phyloP scores from a whole-genome alignment of 192 early-diverging fungal genomes.

The Coemansia brasiliensis region DNA sequence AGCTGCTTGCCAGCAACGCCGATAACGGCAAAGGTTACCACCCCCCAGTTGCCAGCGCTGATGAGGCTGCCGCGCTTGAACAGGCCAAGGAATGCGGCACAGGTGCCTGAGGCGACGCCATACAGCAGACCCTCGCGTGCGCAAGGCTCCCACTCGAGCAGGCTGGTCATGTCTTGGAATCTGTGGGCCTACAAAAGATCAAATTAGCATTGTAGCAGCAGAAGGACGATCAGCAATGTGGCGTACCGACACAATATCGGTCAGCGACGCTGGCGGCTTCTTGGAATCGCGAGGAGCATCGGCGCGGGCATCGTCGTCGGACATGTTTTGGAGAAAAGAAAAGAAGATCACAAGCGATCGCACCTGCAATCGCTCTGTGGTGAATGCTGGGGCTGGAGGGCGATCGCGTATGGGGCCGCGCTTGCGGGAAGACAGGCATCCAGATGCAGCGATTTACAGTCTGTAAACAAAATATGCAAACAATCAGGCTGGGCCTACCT shows the following conservation, averaged over 20 bases:
- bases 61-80: slow-evolving; percentile 28
- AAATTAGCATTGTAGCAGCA: neutral
- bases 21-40: slow-evolving; percentile 26
- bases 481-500: slow-evolving; percentile 6
- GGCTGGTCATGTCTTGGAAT: slow-evolving; percentile 16
- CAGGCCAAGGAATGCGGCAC: slow-evolving; percentile 34
- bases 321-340: neutral
- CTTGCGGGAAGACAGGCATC: neutral
- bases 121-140: slow-evolving; percentile 53
- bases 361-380: neutral
- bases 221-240: slow-evolving; percentile 1
- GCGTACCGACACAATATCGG: slow-evolving; percentile 36
- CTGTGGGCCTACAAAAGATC: slow-evolving; percentile 39
- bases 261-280: slow-evolving; percentile 19
- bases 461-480: slow-evolving; percentile 13
- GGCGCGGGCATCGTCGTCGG: slow-evolving; percentile 14
- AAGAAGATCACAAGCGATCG: slow-evolving; percentile 5
- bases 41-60: slow-evolving; percentile 48
- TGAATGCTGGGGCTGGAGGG: slow-evolving; percentile 4
- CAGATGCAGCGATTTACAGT: slow-evolving; percentile 7
- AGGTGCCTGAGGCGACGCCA: slow-evolving; percentile 29
- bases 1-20: slow-evolving; percentile 33
- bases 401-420: slow-evolving; percentile 12
- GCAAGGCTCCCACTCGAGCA: slow-evolving; percentile 31
- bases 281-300: slow-evolving; percentile 19